Evolutionary conservation across 345 rosid species (phyloP).

Genomic region (Trapa bicornis): DNA sequence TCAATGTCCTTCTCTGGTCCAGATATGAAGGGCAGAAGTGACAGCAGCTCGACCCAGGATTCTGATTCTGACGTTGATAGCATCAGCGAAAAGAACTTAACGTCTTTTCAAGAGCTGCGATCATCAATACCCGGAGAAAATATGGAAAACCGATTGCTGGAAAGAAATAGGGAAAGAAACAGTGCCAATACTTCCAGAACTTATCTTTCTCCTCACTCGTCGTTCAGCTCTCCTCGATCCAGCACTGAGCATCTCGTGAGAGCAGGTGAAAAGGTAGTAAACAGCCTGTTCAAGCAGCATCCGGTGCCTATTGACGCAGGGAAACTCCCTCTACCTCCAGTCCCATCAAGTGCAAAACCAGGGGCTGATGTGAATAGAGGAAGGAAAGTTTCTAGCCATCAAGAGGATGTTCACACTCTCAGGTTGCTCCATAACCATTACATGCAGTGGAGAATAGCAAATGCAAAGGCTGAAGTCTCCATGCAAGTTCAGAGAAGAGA

Average conservation of each 20-base stretch:
- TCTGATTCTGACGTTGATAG: slow-evolving; percentile 7
- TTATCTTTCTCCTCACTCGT: slow-evolving; percentile 27
- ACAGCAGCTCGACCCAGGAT: not conserved
- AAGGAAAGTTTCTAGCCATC: slow-evolving; percentile 37
- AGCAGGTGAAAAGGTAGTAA: slow-evolving; percentile 13
- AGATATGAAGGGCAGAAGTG: not conserved
- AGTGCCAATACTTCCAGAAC: slow-evolving; percentile 6
- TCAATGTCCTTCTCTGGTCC: slow-evolving; percentile 16
- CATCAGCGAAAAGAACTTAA: not conserved
- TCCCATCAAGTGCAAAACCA: slow-evolving; percentile 28
- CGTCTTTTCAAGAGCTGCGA: slow-evolving; percentile 13
- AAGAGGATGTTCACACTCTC: slow-evolving; percentile 49
- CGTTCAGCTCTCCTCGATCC: slow-evolving; percentile 19
- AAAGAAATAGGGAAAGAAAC: slow-evolving; percentile 22
- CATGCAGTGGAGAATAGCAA: slow-evolving; percentile 82
- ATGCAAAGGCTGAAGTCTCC: slow-evolving; percentile 54
- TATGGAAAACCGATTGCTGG: slow-evolving; percentile 22
- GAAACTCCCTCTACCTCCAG: slow-evolving; percentile 39
- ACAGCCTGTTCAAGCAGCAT: slow-evolving; percentile 13
- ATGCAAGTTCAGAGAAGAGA: slow-evolving; percentile 42
- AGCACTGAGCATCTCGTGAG: slow-evolving; percentile 15
- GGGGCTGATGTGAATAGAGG: slow-evolving; percentile 28
- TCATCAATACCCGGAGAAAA: slow-evolving; percentile 32
- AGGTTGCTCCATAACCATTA: slow-evolving; percentile 59
- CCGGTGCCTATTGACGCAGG: slow-evolving; percentile 11